Evolutionary conservation across 1,284 basidiomycete species (phyloP), one percentile per base, ranked within the genome.

Genomic region (Pascua guehoae): DNA sequence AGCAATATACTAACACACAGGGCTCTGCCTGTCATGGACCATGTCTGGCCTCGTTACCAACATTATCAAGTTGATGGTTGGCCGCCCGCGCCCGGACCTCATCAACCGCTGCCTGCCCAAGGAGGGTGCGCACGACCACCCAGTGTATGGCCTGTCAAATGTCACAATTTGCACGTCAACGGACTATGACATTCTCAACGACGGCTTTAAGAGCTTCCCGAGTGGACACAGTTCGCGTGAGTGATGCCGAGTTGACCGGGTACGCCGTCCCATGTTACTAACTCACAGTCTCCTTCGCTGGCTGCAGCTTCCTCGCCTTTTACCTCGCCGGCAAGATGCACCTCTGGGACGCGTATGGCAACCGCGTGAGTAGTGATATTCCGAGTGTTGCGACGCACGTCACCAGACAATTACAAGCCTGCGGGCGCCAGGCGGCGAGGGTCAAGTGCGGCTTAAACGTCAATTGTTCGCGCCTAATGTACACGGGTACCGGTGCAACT

Each of bases 201-300:
- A 95, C 71, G 94, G 94, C 0, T 98, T 93, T 81, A 85, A 90
- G 66, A 92, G 89, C 70, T 97, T 98, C 76, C 91, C 91, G 5
- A 92, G 89, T 50, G 95, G 95, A 0, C 95, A 98, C 78, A 71
- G 69, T 44, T 76, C 74, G 36, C 56, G 72, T 72, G 48, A 54
- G 69, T 63, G 5, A 24, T 11, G n/a, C 24, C n/a, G 9, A 10
- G 5, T 24, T 18, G 39, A 11, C 48, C n/a, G 12, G 8, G n/a
- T 42, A 24, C n/a, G 18, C 36, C 40, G 16, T 37, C 47, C 39
- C 57, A 55, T 24, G 38, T 37, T 46, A 8, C 47, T 52, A 37
- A 47, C 24, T 49, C 7, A 7, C 67, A 90, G 89, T 94, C 51
- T 89, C 91, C 0, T 98, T 94, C 70, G 90, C 92, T 10, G 94